Percentiles rank a stretch among this genome's conserved stretches.
Evolutionary conservation across 768 basidiomycete species (phyloP).

Genomic region (Mycena haematopus): DNA sequence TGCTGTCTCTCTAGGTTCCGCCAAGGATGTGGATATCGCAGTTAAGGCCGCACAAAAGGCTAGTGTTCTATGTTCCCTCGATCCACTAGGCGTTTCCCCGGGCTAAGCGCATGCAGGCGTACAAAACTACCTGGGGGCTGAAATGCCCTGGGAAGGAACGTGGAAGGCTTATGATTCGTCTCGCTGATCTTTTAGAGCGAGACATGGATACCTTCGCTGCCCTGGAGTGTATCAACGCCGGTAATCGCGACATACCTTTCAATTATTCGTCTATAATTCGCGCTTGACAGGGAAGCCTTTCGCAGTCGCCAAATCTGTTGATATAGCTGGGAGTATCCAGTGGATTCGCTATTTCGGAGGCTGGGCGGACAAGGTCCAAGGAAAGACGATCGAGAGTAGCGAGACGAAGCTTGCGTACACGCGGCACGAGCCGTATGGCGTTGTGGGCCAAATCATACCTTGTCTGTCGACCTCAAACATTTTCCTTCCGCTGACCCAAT

Average conservation of each 20-base stretch:
- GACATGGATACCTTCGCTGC: constrained; percentile 55
- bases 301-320: constrained; percentile 27
- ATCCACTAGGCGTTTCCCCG: neutral
- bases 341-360: constrained; percentile 74
- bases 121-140: constrained; percentile 54
- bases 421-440: constrained; percentile 66
- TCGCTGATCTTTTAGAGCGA: constrained; percentile 60
- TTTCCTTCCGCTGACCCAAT: neutral
- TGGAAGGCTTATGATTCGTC: constrained; percentile 48
- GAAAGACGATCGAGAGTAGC: constrained; percentile 62
- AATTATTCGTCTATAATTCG: neutral
- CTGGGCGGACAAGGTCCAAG: constrained; percentile 76
- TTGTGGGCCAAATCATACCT: constrained; percentile 55
- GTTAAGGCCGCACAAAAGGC: constrained; percentile 55
- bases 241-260: constrained; percentile 30
- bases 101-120: constrained; percentile 31
- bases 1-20: constrained; percentile 53
- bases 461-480: constrained; percentile 25
- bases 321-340: constrained; percentile 38
- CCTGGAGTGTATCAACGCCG: constrained; percentile 55
- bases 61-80: neutral
- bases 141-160: constrained; percentile 47
- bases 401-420: constrained; percentile 60
- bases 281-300: constrained; percentile 37
- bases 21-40: constrained; percentile 68